Conservation (phyloP, 805 yeast species). For the Lachancea cidri region DNA sequence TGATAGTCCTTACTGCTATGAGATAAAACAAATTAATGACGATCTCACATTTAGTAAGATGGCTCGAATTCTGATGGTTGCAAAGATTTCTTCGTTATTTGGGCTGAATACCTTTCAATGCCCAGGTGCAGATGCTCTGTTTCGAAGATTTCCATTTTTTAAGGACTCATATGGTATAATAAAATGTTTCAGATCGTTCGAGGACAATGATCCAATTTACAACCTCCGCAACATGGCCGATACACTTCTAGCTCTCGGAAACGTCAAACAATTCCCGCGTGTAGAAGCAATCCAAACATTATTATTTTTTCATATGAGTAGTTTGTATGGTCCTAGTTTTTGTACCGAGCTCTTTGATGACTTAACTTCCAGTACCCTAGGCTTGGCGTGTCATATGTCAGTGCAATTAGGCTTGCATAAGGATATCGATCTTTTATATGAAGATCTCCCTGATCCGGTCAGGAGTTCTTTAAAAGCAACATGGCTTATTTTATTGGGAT, state of each 20-base stretch:
- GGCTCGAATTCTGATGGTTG: neutral
- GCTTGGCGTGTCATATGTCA: conserved; percentile 1
- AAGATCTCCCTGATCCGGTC: neutral
- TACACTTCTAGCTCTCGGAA: neutral
- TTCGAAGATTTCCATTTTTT: neutral
- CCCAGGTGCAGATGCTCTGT: neutral
- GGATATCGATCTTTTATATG: conserved; percentile 1
- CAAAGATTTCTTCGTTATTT: neutral
- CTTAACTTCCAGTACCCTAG: neutral
- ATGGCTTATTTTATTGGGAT: neutral
- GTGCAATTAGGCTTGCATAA: conserved; percentile 2
- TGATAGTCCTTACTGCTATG: neutral
- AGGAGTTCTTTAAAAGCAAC: neutral
- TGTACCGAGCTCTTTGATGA: neutral
- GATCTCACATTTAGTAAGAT: neutral
- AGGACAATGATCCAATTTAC: neutral
- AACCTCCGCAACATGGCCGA: neutral
- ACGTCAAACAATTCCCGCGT: neutral
- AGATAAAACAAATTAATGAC: neutral
- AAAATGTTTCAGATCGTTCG: neutral
- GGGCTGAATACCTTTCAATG: neutral
- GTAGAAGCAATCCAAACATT: neutral
- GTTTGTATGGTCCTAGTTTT: neutral
- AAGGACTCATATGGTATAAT: neutral
- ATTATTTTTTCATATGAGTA: neutral